These are phyloP conservation scores for Epithemia pelagica DNA, from an alignment of 108 stramenopile genomes.

Conservation along the genomic window DNA sequence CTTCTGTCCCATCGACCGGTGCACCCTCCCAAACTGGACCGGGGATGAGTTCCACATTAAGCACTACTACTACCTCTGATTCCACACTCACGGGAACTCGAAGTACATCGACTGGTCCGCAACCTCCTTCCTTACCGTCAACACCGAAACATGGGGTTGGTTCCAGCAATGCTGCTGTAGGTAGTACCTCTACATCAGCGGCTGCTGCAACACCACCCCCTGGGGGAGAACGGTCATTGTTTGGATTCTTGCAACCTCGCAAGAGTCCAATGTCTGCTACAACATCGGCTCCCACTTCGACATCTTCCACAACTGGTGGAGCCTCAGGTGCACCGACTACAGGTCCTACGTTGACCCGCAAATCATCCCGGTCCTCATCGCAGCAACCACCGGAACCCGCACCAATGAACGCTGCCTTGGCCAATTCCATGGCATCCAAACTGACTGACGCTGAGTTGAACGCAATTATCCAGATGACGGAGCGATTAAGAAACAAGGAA, in stretches of 20 bases:
- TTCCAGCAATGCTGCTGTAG: slow-evolving; percentile 1
- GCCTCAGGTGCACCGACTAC: not conserved
- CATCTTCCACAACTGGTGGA: slow-evolving; percentile 2
- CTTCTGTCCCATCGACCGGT: slow-evolving; percentile 10
- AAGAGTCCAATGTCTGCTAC: not conserved
- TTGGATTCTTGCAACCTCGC: slow-evolving; percentile 5
- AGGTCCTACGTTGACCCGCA: slow-evolving; percentile 3
- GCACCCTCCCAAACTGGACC: not conserved
- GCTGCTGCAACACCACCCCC: not conserved
- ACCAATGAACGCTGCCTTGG: slow-evolving; percentile 61
- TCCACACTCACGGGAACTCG: not conserved
- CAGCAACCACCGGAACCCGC: not conserved
- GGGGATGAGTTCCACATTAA: not conserved
- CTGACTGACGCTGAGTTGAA: slow-evolving; percentile 70
- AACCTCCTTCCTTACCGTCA: not conserved
- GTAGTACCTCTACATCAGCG: not conserved
- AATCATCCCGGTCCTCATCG: not conserved
- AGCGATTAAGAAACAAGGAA: slow-evolving; percentile 54
- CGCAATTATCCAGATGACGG: slow-evolving; percentile 79
- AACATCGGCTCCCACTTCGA: not conserved
- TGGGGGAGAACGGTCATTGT: not conserved
- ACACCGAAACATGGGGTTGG: slow-evolving; percentile 4
- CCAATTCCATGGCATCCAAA: slow-evolving; percentile 75
- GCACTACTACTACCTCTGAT: slow-evolving; percentile 6
- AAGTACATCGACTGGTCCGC: slow-evolving; percentile 14